Percentiles rank a stretch among this genome's conserved stretches.
Conservation (phyloP, 2,329 filamentous ascomycete genomes). For the Ophiocordyceps camponoti-saundersi region DNA sequence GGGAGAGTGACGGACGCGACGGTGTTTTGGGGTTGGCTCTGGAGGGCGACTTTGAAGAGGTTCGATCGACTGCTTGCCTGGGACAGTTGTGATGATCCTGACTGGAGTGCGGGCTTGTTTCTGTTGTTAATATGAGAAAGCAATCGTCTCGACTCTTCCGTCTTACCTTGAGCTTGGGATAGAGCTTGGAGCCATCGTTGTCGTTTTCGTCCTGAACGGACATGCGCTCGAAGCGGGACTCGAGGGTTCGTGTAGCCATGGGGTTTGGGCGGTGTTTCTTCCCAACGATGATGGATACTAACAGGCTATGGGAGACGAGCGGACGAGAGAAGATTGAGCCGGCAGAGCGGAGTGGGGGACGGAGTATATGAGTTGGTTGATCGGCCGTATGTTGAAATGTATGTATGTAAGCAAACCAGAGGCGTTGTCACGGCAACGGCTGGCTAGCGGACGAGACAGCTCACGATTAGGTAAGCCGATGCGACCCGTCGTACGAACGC, state of each 20-base stretch:
- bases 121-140: neutral
- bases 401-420: neutral
- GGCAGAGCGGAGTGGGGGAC: neutral
- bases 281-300: neutral
- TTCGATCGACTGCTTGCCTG: conserved; percentile 53
- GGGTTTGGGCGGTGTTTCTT: neutral
- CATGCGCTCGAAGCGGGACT: conserved; percentile 78
- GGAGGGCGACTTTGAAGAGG: conserved; percentile 71
- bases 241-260: conserved; percentile 64
- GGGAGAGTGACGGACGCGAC: conserved; percentile 50
- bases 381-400: neutral
- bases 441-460: neutral
- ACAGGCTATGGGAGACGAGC: neutral
- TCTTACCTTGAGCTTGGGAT: conserved; percentile 61
- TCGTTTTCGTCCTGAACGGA: conserved; percentile 83
- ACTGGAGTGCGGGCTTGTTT: conserved; percentile 10
- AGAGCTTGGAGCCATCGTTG: conserved; percentile 31
- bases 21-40: conserved; percentile 55
- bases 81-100: conserved; percentile 22
- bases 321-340: neutral
- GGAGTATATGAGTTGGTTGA: neutral
- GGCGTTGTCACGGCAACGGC: conserved; percentile 1
- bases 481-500: neutral
- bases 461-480: neutral
- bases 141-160: neutral